Evolutionary conservation across 2,329 filamentous ascomycete genomes (phyloP).

Genomic region (Aspergillus pseudoviridinutans): DNA sequence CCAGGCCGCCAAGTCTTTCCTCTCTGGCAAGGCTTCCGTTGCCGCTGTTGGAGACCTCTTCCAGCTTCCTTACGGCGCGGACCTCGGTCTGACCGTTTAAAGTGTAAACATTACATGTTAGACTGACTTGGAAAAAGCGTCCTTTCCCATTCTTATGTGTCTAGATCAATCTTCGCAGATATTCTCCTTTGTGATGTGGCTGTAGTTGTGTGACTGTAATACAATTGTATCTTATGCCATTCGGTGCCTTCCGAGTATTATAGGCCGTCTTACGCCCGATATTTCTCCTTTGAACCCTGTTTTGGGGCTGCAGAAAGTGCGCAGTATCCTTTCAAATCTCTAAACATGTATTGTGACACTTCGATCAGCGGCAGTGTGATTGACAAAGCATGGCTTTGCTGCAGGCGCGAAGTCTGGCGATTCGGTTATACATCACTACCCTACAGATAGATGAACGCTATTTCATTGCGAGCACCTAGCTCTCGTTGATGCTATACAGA

Average conservation of each 20-base stretch:
- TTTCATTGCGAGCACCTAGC: background rate
- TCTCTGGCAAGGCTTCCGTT: constrained; percentile 85
- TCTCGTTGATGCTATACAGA: background rate
- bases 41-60: constrained; percentile 88
- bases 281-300: background rate
- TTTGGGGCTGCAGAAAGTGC: too few relatives aligned
- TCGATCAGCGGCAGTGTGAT: background rate
- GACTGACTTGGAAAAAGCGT: constrained; percentile 28
- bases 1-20: constrained; percentile 80
- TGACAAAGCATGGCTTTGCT: background rate
- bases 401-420: background rate
- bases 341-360: background rate
- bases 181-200: constrained; percentile 32
- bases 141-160: constrained; percentile 28
- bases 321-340: background rate
- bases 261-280: background rate
- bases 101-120: constrained; percentile 37
- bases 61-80: constrained; percentile 85
- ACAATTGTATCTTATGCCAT: constrained; percentile 36
- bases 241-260: constrained; percentile 1
- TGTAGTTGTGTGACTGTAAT: constrained; percentile 39
- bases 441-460: background rate
- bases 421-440: background rate
- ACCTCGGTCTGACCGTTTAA: constrained; percentile 93
- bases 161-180: constrained; percentile 35